Percentiles rank a stretch among this genome's conserved stretches.
Conservation (phyloP, 441 rosid genomes). For the Populus hybrid region DNA sequence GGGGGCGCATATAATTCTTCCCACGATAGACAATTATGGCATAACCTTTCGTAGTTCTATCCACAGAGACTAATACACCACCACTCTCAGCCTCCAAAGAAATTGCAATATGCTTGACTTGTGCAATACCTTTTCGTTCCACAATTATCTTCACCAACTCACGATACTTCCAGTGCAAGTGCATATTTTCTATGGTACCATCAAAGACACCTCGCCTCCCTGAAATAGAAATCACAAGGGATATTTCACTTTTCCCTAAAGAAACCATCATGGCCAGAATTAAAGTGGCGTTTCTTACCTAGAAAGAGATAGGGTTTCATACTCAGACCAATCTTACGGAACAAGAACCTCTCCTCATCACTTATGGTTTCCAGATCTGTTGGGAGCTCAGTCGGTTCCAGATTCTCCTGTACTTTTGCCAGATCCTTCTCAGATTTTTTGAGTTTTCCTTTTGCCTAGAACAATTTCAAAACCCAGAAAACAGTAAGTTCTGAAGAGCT, state of each 20-base stretch:
- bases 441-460: conserved; percentile 65
- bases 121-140: conserved; percentile 55
- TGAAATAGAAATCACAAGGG: conserved; percentile 25
- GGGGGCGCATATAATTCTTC: conserved; percentile 69
- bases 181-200: conserved; percentile 89
- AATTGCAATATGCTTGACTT: conserved; percentile 74
- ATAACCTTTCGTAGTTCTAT: conserved; percentile 70
- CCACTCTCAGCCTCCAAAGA: conserved; percentile 89
- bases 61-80: conserved; percentile 78
- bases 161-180: conserved; percentile 86
- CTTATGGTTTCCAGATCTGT: conserved; percentile 72
- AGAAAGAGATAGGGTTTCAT: conserved; percentile 82
- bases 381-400: conserved; percentile 77
- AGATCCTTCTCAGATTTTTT: conserved; percentile 59
- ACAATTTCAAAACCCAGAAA: conserved; percentile 25
- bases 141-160: conserved; percentile 77
- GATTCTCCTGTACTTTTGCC: conserved; percentile 63
- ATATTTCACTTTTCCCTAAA: conserved; percentile 11
- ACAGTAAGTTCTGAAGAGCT: not conserved
- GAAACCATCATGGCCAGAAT: conserved; percentile 10
- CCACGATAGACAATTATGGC: conserved; percentile 78
- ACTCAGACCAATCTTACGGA: conserved; percentile 77
- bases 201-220: conserved; percentile 77
- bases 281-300: conserved; percentile 47
- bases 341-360: conserved; percentile 79